Evolutionary conservation across 2,329 filamentous ascomycete genomes (phyloP).

Genomic region (Trichoderma atroviride): DNA sequence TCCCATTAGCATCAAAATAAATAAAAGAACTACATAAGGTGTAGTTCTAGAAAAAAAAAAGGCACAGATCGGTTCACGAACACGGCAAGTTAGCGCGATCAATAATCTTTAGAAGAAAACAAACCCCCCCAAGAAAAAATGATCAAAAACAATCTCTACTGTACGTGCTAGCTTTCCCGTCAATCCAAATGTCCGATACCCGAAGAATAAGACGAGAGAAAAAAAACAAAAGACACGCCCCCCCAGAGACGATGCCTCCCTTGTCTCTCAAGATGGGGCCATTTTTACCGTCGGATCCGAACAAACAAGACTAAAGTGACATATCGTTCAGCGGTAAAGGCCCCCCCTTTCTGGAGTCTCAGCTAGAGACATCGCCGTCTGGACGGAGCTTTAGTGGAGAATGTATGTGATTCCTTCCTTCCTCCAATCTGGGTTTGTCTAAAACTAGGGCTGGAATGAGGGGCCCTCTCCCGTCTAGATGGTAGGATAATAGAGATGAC

Average conservation of each 20-base stretch:
- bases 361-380: background rate
- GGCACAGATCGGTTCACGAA: background rate
- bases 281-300: background rate
- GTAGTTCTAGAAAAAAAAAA: background rate
- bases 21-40: background rate
- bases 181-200: background rate
- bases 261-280: background rate
- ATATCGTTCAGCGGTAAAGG: background rate
- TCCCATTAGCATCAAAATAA: background rate
- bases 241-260: background rate
- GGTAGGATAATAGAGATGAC: background rate
- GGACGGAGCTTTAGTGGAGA: background rate
- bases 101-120: background rate
- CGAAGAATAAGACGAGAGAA: background rate
- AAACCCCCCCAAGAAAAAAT: too few species aligned
- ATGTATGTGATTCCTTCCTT: background rate
- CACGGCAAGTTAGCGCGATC: background rate
- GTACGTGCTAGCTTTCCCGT: background rate
- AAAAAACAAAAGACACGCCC: background rate
- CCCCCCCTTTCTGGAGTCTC: background rate
- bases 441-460: conserved; percentile 14
- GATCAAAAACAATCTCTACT: background rate
- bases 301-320: background rate
- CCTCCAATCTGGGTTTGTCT: background rate
- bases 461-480: background rate